Conservation (phyloP, 2,329 filamentous ascomycete species). For the Aspergillus transmontanensis region DNA sequence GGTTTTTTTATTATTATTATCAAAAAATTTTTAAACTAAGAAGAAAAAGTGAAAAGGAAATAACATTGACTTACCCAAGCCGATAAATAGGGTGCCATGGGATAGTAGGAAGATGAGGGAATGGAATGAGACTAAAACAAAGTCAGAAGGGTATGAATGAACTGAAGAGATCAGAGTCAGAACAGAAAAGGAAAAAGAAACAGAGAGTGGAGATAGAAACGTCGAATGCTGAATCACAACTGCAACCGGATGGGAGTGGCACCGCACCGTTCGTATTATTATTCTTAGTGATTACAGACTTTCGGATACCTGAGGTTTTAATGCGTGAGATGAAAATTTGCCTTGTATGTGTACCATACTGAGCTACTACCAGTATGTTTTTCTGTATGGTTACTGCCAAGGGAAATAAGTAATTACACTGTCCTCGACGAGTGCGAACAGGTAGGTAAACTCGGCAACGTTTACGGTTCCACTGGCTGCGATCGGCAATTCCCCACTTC, state of each 20-base stretch:
- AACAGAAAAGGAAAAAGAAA: constrained; percentile 17
- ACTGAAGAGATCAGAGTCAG: constrained; percentile 10
- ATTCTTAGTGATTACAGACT: neutral
- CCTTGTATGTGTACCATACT: neutral
- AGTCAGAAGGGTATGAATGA: neutral
- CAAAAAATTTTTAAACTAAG: neutral
- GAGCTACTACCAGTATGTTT: neutral
- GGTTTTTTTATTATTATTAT: too few species aligned
- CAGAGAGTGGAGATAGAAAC: constrained; percentile 27
- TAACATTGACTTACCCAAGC: constrained; percentile 7
- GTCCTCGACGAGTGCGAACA: neutral
- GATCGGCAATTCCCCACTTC: neutral
- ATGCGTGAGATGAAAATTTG: neutral
- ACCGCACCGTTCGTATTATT: neutral
- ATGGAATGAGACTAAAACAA: neutral
- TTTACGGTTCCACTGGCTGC: neutral
- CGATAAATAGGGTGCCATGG: constrained; percentile 13
- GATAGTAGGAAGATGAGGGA: neutral
- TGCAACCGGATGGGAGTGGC: neutral
- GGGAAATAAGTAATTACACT: neutral
- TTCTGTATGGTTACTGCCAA: neutral
- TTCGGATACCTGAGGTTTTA: neutral
- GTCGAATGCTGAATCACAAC: constrained; percentile 11
- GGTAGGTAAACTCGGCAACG: neutral
- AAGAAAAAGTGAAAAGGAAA: neutral